A percentile compares a stretch with the other conserved stretches of the same genome.
Evolutionary conservation across 2,329 filamentous ascomycete species (phyloP).

Genomic region (Pseudocercospora fijiensis): DNA sequence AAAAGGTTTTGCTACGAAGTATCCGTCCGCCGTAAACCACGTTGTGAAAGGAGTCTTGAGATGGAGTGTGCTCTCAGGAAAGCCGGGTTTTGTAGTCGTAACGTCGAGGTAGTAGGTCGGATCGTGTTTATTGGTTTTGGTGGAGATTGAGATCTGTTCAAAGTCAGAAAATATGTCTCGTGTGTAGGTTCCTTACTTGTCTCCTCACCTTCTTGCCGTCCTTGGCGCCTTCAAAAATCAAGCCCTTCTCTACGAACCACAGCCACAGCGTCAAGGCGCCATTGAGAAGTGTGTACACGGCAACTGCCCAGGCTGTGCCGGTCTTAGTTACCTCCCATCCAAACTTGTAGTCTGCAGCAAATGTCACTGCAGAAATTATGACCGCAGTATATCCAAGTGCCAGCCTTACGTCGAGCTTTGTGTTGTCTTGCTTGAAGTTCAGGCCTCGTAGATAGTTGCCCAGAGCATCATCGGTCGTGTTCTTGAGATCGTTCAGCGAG

Average conservation of each 20-base stretch:
- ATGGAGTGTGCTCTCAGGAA: slow-evolving; percentile 43
- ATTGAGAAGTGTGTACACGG: slow-evolving; percentile 77
- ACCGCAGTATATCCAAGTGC: slow-evolving; percentile 81
- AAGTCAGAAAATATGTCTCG: neutral
- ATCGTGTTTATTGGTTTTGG: slow-evolving; percentile 72
- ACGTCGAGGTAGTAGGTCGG: slow-evolving; percentile 78
- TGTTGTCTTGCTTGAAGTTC: slow-evolving; percentile 78
- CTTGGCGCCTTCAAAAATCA: slow-evolving; percentile 74
- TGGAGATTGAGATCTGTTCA: slow-evolving; percentile 69
- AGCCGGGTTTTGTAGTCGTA: slow-evolving; percentile 36
- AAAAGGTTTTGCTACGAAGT: slow-evolving; percentile 72
- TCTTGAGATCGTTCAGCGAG: slow-evolving; percentile 76
- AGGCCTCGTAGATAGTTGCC: slow-evolving; percentile 89
- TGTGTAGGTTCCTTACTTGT: neutral
- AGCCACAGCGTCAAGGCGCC: slow-evolving; percentile 79
- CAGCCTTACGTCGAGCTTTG: slow-evolving; percentile 77
- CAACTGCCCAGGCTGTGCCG: slow-evolving; percentile 77
- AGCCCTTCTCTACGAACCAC: slow-evolving; percentile 74
- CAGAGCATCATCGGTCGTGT: slow-evolving; percentile 92
- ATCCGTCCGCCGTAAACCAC: slow-evolving; percentile 73
- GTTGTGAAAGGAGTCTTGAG: slow-evolving; percentile 65
- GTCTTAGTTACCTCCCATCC: slow-evolving; percentile 84
- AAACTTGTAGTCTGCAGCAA: slow-evolving; percentile 86
- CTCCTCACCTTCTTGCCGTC: slow-evolving; percentile 63
- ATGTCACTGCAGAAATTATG: slow-evolving; percentile 74